These are phyloP conservation scores for Begonia loranthoides DNA, from an alignment of 306 rosid genomes.

Conservation along the genomic window DNA sequence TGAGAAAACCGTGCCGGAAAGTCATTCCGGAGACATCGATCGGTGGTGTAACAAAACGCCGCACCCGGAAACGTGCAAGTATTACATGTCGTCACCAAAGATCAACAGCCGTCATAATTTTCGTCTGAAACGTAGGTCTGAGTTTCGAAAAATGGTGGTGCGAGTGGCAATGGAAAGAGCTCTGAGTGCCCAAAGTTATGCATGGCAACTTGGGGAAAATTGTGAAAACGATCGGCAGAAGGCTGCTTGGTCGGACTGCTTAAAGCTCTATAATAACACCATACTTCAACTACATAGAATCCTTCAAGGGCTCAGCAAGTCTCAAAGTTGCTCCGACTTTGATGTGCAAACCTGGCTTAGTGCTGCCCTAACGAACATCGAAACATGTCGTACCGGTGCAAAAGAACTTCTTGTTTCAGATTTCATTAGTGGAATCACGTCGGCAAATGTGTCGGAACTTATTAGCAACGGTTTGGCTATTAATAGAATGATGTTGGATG, in stretches of 20 bases:
- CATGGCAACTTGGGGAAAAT: slow-evolving; percentile 6
- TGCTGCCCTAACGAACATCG: slow-evolving; percentile 67
- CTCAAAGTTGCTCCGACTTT: slow-evolving; percentile 22
- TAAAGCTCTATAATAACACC: slow-evolving; percentile 48
- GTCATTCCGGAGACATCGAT: slow-evolving; percentile 17
- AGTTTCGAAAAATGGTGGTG: slow-evolving; percentile 33
- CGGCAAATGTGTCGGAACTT: slow-evolving; percentile 38
- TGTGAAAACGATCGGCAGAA: slow-evolving; percentile 16
- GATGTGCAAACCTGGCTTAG: slow-evolving; percentile 95
- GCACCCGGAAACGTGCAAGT: slow-evolving; percentile 52
- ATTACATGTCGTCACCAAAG: slow-evolving; percentile 25
- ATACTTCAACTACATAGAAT: slow-evolving; percentile 51
- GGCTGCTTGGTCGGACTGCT: slow-evolving; percentile 41
- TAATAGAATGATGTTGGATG: slow-evolving; percentile 23
- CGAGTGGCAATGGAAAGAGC: slow-evolving; percentile 40
- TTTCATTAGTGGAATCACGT: slow-evolving; percentile 15
- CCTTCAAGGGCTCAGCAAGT: slow-evolving; percentile 15
- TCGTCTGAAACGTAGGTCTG: slow-evolving; percentile 22
- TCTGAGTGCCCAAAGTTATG: slow-evolving; percentile 10
- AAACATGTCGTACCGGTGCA: slow-evolving; percentile 40
- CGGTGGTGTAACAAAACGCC: slow-evolving; percentile 84
- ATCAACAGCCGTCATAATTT: not conserved
- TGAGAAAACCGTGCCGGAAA: slow-evolving; percentile 25
- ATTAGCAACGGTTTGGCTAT: slow-evolving; percentile 61
- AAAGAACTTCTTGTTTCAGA: slow-evolving; percentile 30